Conservation (phyloP, 768 basidiomycete species). For the Auricularia auricula-judae region DNA sequence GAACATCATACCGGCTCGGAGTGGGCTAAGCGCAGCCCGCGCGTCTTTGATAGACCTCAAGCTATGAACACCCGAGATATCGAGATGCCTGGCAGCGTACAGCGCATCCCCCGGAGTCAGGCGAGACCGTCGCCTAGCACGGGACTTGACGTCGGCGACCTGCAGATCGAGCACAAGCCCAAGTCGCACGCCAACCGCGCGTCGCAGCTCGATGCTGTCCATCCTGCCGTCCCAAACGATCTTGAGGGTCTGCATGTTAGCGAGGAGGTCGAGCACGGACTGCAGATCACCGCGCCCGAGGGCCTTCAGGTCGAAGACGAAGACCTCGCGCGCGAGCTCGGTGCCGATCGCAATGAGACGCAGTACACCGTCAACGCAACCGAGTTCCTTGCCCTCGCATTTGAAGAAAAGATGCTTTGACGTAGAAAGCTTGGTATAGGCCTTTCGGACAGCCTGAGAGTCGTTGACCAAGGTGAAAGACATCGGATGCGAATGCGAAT, state of each 20-base stretch:
- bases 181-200: slow-evolving; percentile 20
- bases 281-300: slow-evolving; percentile 10
- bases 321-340: slow-evolving; percentile 20
- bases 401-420: slow-evolving; percentile 21
- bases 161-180: slow-evolving; percentile 30
- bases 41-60: no score
- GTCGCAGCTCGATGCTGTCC: slow-evolving; percentile 27
- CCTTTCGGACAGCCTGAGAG: not conserved
- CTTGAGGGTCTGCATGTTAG: slow-evolving; percentile 20
- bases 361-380: slow-evolving; percentile 19
- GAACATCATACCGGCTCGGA: no score
- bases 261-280: slow-evolving; percentile 19
- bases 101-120: slow-evolving; percentile 13
- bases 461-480: no score
- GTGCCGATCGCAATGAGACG: slow-evolving; percentile 27
- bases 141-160: slow-evolving; percentile 27
- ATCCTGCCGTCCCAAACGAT: slow-evolving; percentile 33
- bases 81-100: not conserved
- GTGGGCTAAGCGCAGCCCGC: no score
- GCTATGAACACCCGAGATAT: not conserved
- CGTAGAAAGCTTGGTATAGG: slow-evolving; percentile 1
- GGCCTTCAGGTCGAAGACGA: slow-evolving; percentile 26
- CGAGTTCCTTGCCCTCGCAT: slow-evolving; percentile 29
- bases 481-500: no score
- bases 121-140: slow-evolving; percentile 11